Conservation (phyloP, 139 green algal genomes). For the Chlorella sp. region DNA sequence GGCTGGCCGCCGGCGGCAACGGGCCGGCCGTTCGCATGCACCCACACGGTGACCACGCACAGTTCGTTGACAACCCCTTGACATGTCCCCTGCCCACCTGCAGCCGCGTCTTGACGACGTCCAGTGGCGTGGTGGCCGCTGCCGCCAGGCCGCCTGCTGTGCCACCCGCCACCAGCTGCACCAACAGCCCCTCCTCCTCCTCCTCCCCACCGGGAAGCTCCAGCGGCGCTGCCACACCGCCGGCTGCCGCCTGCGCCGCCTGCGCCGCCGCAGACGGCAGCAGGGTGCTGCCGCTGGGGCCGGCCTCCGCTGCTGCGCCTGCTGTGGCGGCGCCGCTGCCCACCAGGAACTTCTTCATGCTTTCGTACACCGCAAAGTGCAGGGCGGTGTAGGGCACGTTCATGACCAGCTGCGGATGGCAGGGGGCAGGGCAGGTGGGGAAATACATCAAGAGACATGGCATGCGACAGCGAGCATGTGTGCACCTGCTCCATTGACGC, state of each 20-base stretch:
- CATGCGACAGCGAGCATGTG: no score
- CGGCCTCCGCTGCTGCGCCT: background rate
- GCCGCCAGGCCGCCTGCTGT: slow-evolving; percentile 81
- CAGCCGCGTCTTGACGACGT: slow-evolving; percentile 95
- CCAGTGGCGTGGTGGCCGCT: slow-evolving; percentile 86
- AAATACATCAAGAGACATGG: no score
- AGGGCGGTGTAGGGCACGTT: slow-evolving; percentile 97
- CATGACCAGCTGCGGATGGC: slow-evolving; percentile 87
- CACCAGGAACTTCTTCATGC: slow-evolving; percentile 80
- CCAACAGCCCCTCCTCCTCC: slow-evolving; percentile 55
- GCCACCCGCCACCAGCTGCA: slow-evolving; percentile 79
- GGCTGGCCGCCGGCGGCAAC: no score
- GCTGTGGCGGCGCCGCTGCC: slow-evolving; percentile 1
- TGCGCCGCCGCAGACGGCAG: background rate
- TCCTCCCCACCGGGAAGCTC: slow-evolving; percentile 1
- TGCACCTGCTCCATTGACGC: no score
- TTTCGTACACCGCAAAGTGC: slow-evolving; percentile 95
- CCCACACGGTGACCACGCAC: no score
- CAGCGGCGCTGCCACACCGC: no score
- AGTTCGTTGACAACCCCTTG: no score
- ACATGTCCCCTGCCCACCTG: slow-evolving; percentile 10
- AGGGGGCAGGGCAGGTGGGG: background rate
- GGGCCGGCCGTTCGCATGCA: no score
- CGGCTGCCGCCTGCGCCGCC: background rate
- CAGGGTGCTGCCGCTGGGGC: no score